Conservation (phyloP, 2,329 filamentous ascomycete species). For the Xylaria hypoxylon region DNA sequence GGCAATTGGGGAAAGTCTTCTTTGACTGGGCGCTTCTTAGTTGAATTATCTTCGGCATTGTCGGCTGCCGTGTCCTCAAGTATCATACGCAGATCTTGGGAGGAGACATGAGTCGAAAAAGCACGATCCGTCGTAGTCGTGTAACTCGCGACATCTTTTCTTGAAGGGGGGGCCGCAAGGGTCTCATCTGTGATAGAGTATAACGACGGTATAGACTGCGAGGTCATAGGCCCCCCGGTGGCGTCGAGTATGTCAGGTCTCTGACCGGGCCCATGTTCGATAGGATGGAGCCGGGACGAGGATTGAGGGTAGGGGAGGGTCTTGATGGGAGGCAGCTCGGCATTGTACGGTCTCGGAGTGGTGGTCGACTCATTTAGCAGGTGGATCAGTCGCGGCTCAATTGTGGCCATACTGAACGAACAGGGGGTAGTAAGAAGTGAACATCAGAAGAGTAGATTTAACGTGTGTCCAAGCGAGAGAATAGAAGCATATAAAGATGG, state of each 20-base stretch:
- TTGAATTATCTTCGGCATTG: conserved; percentile 57
- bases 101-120: conserved; percentile 52
- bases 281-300: conserved; percentile 57
- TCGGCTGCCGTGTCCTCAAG: conserved; percentile 58
- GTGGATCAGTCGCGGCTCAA: conserved; percentile 75
- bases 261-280: conserved; percentile 63
- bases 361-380: conserved; percentile 69
- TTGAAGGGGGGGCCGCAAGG: conserved; percentile 35
- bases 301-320: conserved; percentile 58
- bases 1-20: conserved; percentile 74
- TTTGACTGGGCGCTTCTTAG: conserved; percentile 69
- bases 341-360: conserved; percentile 59
- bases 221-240: conserved; percentile 44
- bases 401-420: conserved; percentile 69
- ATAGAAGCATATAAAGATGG: conserved; percentile 26
- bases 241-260: conserved; percentile 54
- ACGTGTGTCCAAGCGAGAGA: conserved; percentile 41
- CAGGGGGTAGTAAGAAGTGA: conserved; percentile 47
- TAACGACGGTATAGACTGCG: conserved; percentile 48
- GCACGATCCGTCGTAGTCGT: conserved; percentile 41
- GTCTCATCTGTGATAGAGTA: conserved; percentile 48
- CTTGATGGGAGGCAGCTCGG: conserved; percentile 68
- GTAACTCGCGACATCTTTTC: conserved; percentile 44
- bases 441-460: conserved; percentile 54
- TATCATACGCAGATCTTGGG: conserved; percentile 60